Evolutionary conservation across 805 yeast genomes (phyloP).

Genomic region (Candida tibetensis): DNA sequence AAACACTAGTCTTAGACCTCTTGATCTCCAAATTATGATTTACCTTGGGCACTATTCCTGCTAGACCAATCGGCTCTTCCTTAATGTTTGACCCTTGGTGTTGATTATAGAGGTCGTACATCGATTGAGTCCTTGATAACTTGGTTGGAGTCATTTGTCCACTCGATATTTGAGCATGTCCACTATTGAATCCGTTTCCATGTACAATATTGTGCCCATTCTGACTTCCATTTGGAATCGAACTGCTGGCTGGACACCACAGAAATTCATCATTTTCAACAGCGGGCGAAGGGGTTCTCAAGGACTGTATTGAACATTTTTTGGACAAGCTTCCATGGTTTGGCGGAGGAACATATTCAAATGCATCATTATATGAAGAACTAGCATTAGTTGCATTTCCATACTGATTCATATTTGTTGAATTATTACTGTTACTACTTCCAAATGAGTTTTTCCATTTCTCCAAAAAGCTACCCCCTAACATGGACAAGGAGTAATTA

Average conservation of each 20-base stretch:
- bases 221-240: not conserved
- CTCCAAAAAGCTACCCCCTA: slow-evolving; percentile 44
- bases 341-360: slow-evolving; percentile 13
- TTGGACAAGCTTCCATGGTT: slow-evolving; percentile 17
- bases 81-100: not conserved
- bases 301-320: slow-evolving; percentile 26
- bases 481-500: slow-evolving; percentile 37
- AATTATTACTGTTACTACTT: slow-evolving; percentile 10
- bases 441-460: slow-evolving; percentile 41
- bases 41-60: not conserved
- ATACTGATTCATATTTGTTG: not conserved
- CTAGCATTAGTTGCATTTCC: slow-evolving; percentile 1
- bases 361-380: slow-evolving; percentile 6
- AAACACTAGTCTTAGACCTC: slow-evolving; percentile 19
- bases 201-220: slow-evolving; percentile 1
- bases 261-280: slow-evolving; percentile 30
- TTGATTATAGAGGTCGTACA: slow-evolving; percentile 25
- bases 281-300: slow-evolving; percentile 38
- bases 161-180: not conserved
- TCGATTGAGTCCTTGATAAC: slow-evolving; percentile 35
- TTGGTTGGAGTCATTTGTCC: slow-evolving; percentile 14
- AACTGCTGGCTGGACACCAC: slow-evolving; percentile 13
- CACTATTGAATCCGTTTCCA: not conserved
- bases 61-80: not conserved
- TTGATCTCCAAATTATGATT: slow-evolving; percentile 9